A percentile compares a stretch with the other conserved stretches of the same genome.
phyloP scores from a whole-genome alignment of 2,329 filamentous ascomycete genomes.

The Penicillium sclerotigenum region DNA sequence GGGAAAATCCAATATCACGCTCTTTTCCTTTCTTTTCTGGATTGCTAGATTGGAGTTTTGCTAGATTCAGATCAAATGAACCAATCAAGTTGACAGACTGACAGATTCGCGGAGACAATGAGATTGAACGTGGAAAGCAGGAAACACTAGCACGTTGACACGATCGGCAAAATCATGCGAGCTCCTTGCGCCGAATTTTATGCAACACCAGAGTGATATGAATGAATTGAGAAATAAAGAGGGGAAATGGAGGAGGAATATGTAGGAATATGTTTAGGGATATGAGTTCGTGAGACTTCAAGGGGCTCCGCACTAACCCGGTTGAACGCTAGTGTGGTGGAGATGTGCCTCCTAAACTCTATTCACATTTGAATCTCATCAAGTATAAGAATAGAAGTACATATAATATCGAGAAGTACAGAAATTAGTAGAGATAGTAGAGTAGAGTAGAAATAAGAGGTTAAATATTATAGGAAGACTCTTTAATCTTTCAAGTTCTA shows the following conservation, averaged over 20 bases:
- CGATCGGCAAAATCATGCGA: slow-evolving; percentile 5
- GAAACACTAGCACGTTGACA: background rate
- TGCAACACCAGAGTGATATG: background rate
- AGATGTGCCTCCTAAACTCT: slow-evolving; percentile 1
- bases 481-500: too few relatives aligned
- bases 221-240: background rate
- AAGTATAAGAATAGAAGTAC: background rate
- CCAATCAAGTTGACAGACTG: background rate
- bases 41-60: background rate
- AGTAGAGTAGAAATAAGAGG: background rate
- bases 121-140: background rate
- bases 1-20: background rate
- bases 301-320: slow-evolving; percentile 1
- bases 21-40: background rate
- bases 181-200: slow-evolving; percentile 3
- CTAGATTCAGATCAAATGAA: background rate
- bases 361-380: background rate
- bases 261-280: background rate
- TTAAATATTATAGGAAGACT: background rate
- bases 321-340: background rate
- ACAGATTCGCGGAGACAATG: background rate
- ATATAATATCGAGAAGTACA: background rate
- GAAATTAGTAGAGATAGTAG: background rate
- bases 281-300: slow-evolving; percentile 3
- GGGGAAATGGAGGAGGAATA: background rate